Evolutionary conservation across 176 grass and related monocot species (phyloP).

Genomic region (Carex cristatella): DNA sequence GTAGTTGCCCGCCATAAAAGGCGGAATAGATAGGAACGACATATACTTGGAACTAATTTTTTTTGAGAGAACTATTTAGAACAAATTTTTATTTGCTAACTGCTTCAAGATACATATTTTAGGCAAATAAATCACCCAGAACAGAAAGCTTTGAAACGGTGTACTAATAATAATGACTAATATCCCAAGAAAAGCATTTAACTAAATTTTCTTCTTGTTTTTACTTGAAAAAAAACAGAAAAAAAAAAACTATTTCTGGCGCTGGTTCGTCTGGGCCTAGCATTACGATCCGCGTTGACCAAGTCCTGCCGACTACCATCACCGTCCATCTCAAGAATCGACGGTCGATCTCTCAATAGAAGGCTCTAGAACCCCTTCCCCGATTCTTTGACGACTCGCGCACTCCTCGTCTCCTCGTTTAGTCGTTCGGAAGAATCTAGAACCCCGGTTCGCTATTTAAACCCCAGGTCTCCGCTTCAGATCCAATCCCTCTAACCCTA

Average conservation of each 20-base stretch:
- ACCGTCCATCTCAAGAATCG: background rate
- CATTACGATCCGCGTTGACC: background rate
- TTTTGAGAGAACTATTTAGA: background rate
- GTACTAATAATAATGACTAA: background rate
- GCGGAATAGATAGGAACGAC: background rate
- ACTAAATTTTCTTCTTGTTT: background rate
- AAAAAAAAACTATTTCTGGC: slow-evolving; percentile 1
- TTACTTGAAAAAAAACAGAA: background rate
- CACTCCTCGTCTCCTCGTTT: background rate
- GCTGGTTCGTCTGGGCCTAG: background rate
- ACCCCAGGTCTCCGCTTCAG: background rate
- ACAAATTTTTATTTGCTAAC: background rate
- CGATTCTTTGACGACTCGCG: slow-evolving; percentile 1
- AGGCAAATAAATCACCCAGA: background rate
- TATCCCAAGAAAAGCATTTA: background rate
- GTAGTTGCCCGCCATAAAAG: background rate
- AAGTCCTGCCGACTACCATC: background rate
- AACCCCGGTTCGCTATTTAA: slow-evolving; percentile 34
- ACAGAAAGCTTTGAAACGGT: background rate
- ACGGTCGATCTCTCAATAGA: slow-evolving; percentile 12
- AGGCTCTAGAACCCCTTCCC: slow-evolving; percentile 21
- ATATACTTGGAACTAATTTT: slow-evolving; percentile 9
- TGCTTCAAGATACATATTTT: background rate
- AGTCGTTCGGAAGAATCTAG: slow-evolving; percentile 62
- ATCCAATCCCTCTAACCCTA: slow-evolving; percentile 24